Conservation (phyloP, 2,329 filamentous ascomycete species). For the Ophiostoma ulmi region DNA sequence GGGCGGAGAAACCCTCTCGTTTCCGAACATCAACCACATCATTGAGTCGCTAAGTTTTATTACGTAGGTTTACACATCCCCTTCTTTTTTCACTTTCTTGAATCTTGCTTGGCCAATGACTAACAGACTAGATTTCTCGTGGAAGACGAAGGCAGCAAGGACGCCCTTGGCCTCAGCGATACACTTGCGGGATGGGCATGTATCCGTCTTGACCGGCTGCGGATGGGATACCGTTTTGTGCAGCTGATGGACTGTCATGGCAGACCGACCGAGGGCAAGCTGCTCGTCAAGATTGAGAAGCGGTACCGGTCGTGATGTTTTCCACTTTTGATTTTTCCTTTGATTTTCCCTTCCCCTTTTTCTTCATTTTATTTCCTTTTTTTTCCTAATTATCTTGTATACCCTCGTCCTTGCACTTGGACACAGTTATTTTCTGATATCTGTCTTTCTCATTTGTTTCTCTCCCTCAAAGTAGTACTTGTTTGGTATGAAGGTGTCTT, state of each 20-base stretch:
- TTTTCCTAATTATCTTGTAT: background rate
- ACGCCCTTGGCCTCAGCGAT: slow-evolving; percentile 23
- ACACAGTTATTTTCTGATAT: background rate
- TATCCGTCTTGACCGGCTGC: slow-evolving; percentile 54
- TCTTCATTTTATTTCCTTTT: background rate
- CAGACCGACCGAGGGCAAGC: slow-evolving; percentile 41
- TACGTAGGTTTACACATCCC: slow-evolving; percentile 48
- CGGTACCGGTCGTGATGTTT: slow-evolving; percentile 31
- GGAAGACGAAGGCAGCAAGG: slow-evolving; percentile 43
- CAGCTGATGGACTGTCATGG: slow-evolving; percentile 45
- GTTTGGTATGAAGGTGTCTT: background rate
- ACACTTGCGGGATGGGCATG: slow-evolving; percentile 51
- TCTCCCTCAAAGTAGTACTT: background rate
- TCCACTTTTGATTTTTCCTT: background rate
- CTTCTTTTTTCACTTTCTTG: slow-evolving; percentile 21
- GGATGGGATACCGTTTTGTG: slow-evolving; percentile 51
- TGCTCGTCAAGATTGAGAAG: slow-evolving; percentile 52
- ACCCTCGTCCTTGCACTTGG: background rate
- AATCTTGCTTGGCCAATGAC: background rate
- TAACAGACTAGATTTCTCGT: slow-evolving; percentile 46
- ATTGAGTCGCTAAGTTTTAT: slow-evolving; percentile 68
- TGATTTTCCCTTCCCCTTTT: background rate
- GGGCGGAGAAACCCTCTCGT: slow-evolving; percentile 51
- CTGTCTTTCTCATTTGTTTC: background rate
- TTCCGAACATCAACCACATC: slow-evolving; percentile 53